Conservation (phyloP, 805 yeast species). For the Alloascoidea hylecoeti region DNA sequence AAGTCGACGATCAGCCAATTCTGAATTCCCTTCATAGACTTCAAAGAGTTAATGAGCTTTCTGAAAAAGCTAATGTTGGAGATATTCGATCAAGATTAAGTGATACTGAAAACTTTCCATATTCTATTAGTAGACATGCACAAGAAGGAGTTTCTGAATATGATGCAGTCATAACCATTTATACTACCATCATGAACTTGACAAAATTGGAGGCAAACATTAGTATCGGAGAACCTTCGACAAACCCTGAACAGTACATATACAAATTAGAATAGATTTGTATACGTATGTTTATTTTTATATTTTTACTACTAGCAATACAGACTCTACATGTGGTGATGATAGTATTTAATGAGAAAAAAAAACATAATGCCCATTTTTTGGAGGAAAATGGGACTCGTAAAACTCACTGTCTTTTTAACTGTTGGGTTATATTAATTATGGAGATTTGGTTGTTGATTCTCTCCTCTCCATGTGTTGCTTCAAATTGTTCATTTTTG, state of each 20-base stretch:
- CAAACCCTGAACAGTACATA: not conserved
- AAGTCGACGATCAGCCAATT: slow-evolving; percentile 6
- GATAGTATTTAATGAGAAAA: no score
- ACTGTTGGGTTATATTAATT: no score
- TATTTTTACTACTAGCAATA: no score
- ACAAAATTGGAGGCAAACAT: not conserved
- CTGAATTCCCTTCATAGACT: slow-evolving; percentile 9
- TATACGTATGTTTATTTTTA: no score
- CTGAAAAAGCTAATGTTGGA: slow-evolving; percentile 8
- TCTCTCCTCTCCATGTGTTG: no score
- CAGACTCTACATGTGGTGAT: no score
- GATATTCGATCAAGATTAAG: slow-evolving; percentile 11
- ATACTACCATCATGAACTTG: not conserved
- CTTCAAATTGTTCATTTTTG: no score
- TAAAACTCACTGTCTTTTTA: no score
- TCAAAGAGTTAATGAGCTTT: slow-evolving; percentile 9
- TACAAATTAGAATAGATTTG: not conserved
- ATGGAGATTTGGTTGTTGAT: no score
- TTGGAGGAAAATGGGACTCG: no score
- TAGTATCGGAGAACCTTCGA: not conserved
- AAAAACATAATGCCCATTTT: no score
- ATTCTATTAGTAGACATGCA: slow-evolving; percentile 11
- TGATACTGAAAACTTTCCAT: slow-evolving; percentile 9
- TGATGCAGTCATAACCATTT: slow-evolving; percentile 2
- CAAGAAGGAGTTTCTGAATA: slow-evolving; percentile 9